Evolutionary conservation across 2,329 filamentous ascomycete species (phyloP), one percentile per base, ranked within the genome.

Genomic region (Alternaria triticimaculans): DNA sequence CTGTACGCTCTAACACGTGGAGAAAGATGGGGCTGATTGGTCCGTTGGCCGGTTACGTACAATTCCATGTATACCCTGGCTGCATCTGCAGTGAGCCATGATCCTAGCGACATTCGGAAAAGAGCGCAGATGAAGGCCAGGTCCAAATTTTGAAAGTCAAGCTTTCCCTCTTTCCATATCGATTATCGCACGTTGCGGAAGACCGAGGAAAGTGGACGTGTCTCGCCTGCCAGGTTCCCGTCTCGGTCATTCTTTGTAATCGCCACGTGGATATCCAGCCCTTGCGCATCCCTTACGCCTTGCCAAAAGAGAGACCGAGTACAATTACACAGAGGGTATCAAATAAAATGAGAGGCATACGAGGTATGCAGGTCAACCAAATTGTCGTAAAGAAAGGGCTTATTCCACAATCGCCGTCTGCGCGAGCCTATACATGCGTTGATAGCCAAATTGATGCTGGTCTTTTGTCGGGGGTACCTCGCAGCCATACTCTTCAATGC

Each of bases 401-500:
- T 55, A 65, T 41, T 30, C 46, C 33, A 51, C 54, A 41, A 77
- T 76, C 23, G 61, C 62, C 6, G 74, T 77, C 7, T 61, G 21
- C n/a, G 62, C 64, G n/a, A 75, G 65, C 25, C 55, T 68, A 59
- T 74, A 68, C 54, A 72, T 71, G 12, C 74, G 67, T 30, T 75
- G 72, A 26, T 69, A 76, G 6, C 71, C 72, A 25, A 60, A 58
- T 9, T 64, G 60, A 10, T 66, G 54, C 3, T 66, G 60, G 1
- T 70, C 55, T 18, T 41, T 41, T 5, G 58, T 66, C 4, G 69
- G 37, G 4, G 59, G 63, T 10, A 70, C 68, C 25, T 74, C 60
- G n/a, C 56, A 48, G 11, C 72, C 72, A 45, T 75, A 74, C 48
- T 74, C 72, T 50, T 73, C 72, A 15, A 75, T 72, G 28, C 66